phyloP scores from a whole-genome alignment of 192 early-diverging fungal species.

The Coemansia sp. region DNA sequence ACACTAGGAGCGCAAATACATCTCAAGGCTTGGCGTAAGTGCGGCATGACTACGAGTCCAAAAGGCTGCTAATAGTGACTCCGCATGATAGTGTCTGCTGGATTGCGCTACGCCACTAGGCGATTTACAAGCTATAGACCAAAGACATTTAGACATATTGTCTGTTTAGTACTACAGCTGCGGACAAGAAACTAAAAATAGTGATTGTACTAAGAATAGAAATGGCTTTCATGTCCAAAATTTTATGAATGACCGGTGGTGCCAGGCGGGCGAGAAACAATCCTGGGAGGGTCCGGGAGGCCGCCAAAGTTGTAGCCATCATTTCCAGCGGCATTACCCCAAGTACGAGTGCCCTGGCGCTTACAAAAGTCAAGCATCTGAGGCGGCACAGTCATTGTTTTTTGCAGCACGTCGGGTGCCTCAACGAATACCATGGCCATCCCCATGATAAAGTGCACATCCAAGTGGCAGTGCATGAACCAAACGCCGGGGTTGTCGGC shows the following conservation, averaged over 20 bases:
- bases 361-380: conserved; percentile 60
- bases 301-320: conserved; percentile 62
- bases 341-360: conserved; percentile 52
- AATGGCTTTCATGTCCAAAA: background rate
- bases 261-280: conserved; percentile 2
- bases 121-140: background rate
- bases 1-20: background rate
- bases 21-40: background rate
- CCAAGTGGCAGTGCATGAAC: conserved; percentile 78
- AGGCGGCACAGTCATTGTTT: conserved; percentile 51
- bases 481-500: conserved; percentile 83
- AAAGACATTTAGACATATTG: background rate
- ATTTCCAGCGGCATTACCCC: conserved; percentile 78
- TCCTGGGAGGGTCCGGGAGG: conserved; percentile 40
- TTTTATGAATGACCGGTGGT: background rate
- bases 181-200: background rate
- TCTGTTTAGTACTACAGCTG: background rate
- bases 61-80: background rate
- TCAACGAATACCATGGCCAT: conserved; percentile 69
- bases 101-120: background rate
- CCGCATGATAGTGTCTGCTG: background rate
- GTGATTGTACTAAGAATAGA: background rate
- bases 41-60: background rate
- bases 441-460: conserved; percentile 62
- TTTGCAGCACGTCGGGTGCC: conserved; percentile 62